phyloP scores from a whole-genome alignment of 2,329 filamentous ascomycete species.

The Botrytis cinerea region DNA sequence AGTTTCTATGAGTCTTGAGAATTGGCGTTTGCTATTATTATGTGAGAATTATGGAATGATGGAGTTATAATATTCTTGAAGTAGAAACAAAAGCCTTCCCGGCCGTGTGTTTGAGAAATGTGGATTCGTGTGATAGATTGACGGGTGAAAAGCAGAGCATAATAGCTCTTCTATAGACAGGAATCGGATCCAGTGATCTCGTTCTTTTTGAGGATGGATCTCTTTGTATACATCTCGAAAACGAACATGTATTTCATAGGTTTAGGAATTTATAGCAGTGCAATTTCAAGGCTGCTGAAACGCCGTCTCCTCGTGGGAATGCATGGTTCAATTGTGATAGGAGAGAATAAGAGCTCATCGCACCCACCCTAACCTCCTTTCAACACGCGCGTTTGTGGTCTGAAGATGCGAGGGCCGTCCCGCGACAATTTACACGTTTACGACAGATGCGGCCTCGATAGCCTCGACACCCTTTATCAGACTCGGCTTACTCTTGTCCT shows the following conservation, averaged over 20 bases:
- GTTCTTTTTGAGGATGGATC: background rate
- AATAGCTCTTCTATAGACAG: background rate
- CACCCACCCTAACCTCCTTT: background rate
- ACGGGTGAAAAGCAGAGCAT: background rate
- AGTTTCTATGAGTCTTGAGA: background rate
- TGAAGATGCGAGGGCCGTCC: constrained; percentile 21
- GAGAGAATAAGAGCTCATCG: background rate
- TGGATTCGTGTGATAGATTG: background rate
- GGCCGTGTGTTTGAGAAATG: background rate
- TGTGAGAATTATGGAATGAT: no score
- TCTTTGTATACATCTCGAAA: accelerated
- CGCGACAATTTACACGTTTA: constrained; percentile 3
- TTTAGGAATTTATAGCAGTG: no score
- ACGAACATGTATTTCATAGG: background rate
- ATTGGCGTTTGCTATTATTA: no score
- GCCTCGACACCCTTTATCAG: background rate
- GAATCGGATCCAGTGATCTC: background rate
- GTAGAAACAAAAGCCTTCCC: no score
- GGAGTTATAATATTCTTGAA: no score
- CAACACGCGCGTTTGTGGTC: constrained; percentile 19
- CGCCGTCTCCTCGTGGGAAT: background rate
- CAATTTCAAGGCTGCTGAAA: background rate
- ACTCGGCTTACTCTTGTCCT: constrained; percentile 10
- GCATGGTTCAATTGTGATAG: background rate
- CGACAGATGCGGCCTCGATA: background rate